Conservation (phyloP, 345 rosid genomes). For the Eucalyptus curtisii region DNA sequence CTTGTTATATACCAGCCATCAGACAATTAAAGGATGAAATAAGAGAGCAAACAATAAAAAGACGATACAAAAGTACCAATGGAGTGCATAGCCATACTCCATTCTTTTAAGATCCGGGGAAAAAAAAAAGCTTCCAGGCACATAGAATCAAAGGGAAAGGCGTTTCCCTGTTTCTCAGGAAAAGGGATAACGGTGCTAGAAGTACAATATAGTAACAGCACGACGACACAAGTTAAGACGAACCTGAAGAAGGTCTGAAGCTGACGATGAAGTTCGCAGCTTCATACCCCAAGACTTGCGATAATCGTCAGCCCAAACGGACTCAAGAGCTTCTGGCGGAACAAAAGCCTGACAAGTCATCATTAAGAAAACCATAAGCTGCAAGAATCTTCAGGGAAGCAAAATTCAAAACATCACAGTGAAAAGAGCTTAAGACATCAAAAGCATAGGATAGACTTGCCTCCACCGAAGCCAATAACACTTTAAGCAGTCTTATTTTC, state of each 20-base stretch:
- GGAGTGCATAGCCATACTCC: not conserved
- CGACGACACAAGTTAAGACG: not conserved
- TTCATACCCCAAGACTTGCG: constrained; percentile 56
- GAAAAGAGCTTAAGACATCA: not conserved
- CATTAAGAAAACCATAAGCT: not conserved
- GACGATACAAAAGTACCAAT: not conserved
- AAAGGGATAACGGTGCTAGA: not conserved
- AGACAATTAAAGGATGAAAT: not conserved
- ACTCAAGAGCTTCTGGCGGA: constrained; percentile 57
- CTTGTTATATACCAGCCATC: not conserved
- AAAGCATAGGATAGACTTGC: not conserved
- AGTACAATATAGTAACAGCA: not conserved
- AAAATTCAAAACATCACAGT: not conserved
- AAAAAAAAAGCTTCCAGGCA: not conserved
- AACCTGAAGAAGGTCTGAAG: constrained; percentile 61
- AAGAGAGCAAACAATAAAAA: not conserved
- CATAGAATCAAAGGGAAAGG: not conserved
- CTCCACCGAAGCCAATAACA: constrained; percentile 15
- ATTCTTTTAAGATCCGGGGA: not conserved
- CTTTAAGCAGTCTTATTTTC: constrained; percentile 52
- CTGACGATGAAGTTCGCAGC: constrained; percentile 47
- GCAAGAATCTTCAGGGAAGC: not conserved
- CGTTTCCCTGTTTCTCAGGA: not conserved
- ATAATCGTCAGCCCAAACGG: constrained; percentile 44
- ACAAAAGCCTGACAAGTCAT: constrained; percentile 41